Evolutionary conservation across 306 rosid genomes (phyloP).

Genomic region (Potentilla sterilis): DNA sequence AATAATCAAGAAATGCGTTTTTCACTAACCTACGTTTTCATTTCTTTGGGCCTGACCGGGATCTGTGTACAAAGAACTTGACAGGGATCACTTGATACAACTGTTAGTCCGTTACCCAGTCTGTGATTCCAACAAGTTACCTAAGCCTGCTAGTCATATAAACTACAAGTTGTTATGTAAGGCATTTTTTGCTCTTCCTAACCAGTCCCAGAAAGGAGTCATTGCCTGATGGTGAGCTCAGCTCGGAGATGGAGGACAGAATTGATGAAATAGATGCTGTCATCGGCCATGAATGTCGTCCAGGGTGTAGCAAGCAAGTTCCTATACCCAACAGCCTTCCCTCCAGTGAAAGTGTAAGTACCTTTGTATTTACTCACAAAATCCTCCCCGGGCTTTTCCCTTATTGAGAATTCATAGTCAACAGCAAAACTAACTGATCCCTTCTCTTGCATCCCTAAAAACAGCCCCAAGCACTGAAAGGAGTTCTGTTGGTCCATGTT

Average conservation of each 20-base stretch:
- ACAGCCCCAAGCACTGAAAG: slow-evolving; percentile 39
- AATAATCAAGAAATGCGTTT: background rate
- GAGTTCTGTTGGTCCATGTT: slow-evolving; percentile 46
- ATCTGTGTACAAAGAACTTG: background rate
- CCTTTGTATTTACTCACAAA: slow-evolving; percentile 31
- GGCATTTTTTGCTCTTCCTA: background rate
- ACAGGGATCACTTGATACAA: slow-evolving; percentile 2
- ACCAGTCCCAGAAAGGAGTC: slow-evolving; percentile 14
- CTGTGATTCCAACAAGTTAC: slow-evolving; percentile 11
- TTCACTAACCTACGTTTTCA: slow-evolving; percentile 5
- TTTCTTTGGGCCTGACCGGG: background rate
- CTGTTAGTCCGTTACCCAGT: background rate
- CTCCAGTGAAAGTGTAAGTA: slow-evolving; percentile 43
- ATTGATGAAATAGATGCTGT: slow-evolving; percentile 38
- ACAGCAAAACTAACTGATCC: slow-evolving; percentile 28
- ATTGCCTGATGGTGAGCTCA: slow-evolving; percentile 40
- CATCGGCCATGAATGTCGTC: slow-evolving; percentile 38
- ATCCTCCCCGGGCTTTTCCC: slow-evolving; percentile 38
- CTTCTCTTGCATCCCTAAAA: slow-evolving; percentile 43
- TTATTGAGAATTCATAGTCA: slow-evolving; percentile 44
- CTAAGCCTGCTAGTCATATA: slow-evolving; percentile 12
- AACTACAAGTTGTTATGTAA: background rate
- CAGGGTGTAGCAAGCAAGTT: slow-evolving; percentile 37
- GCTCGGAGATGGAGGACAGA: slow-evolving; percentile 45
- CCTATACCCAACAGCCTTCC: slow-evolving; percentile 47